Evolutionary conservation across 208 protist genomes (phyloP).

Genomic region (Acanthamoeba lenticulata): DNA sequence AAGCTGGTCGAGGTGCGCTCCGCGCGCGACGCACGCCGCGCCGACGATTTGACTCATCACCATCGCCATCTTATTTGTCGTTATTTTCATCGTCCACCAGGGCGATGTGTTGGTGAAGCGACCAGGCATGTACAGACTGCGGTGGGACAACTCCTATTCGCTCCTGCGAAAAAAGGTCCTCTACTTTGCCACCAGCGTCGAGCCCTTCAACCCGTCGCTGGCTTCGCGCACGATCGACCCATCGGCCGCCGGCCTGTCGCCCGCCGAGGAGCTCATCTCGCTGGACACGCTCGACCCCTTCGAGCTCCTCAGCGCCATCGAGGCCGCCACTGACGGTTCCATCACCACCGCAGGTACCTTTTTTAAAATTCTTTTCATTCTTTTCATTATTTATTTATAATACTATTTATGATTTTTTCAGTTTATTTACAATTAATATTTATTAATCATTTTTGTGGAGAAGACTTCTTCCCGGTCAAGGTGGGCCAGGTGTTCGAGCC

Average conservation of each 20-base stretch:
- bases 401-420: too few relatives aligned
- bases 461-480: conserved; percentile 57
- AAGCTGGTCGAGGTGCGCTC: not conserved
- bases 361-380: too few relatives aligned
- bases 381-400: too few relatives aligned
- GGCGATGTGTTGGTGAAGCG: not conserved
- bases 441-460: too few relatives aligned
- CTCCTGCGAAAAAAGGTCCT: conserved; percentile 43
- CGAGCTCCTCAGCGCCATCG: conserved; percentile 35
- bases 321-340: not conserved
- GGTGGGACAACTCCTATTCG: conserved; percentile 60
- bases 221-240: not conserved
- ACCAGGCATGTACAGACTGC: conserved; percentile 35
- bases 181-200: not conserved
- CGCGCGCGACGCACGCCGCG: not conserved
- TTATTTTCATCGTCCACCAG: not conserved
- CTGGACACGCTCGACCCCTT: conserved; percentile 45
- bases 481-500: conserved; percentile 59
- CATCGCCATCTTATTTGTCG: not conserved
- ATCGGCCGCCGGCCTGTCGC: not conserved
- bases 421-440: too few relatives aligned
- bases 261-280: conserved; percentile 14
- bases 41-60: not conserved
- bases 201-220: not conserved
- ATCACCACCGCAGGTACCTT: conserved; percentile 18